Evolutionary conservation across 2,329 filamentous ascomycete genomes (phyloP).

Genomic region (Didymellaceae sp.): DNA sequence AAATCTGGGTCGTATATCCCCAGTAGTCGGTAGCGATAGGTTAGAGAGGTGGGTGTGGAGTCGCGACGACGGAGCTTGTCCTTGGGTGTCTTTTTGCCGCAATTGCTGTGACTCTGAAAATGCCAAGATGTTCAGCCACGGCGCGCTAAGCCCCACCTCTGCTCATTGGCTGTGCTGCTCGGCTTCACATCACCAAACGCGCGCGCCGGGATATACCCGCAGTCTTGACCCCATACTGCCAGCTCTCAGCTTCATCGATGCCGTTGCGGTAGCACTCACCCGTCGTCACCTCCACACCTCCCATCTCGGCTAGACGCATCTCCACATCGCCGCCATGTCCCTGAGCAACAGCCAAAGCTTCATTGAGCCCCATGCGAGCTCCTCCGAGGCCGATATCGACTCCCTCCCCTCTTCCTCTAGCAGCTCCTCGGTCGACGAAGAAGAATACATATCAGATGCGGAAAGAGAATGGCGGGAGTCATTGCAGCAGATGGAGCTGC

Average conservation of each 20-base stretch:
- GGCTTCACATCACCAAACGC: constrained; percentile 26
- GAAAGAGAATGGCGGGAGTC: constrained; percentile 95
- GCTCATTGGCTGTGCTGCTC: constrained; percentile 33
- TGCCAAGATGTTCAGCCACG: constrained; percentile 22
- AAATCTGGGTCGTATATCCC: background rate
- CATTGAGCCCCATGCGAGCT: constrained; percentile 41
- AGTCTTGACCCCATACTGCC: constrained; percentile 14
- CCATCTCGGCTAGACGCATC: background rate
- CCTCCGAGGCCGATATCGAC: constrained; percentile 52
- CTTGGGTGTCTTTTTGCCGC: constrained; percentile 26
- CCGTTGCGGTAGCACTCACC: constrained; percentile 24
- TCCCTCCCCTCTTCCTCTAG: constrained; percentile 60
- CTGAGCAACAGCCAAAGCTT: constrained; percentile 47
- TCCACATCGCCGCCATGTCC: constrained; percentile 38
- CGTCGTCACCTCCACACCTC: background rate
- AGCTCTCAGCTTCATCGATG: constrained; percentile 23
- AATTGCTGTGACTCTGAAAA: constrained; percentile 15
- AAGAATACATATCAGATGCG: constrained; percentile 75
- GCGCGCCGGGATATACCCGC: constrained; percentile 18
- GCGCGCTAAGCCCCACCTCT: constrained; percentile 32
- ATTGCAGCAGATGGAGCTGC: constrained; percentile 88
- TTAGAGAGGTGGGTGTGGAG: constrained; percentile 14
- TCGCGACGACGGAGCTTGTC: constrained; percentile 19
- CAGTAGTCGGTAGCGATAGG: constrained; percentile 10
- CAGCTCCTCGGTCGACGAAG: constrained; percentile 60